A percentile compares a stretch with the other conserved stretches of the same genome.
Evolutionary conservation across 805 yeast species (phyloP).

Genomic region (Saccharomycopsis microspora): DNA sequence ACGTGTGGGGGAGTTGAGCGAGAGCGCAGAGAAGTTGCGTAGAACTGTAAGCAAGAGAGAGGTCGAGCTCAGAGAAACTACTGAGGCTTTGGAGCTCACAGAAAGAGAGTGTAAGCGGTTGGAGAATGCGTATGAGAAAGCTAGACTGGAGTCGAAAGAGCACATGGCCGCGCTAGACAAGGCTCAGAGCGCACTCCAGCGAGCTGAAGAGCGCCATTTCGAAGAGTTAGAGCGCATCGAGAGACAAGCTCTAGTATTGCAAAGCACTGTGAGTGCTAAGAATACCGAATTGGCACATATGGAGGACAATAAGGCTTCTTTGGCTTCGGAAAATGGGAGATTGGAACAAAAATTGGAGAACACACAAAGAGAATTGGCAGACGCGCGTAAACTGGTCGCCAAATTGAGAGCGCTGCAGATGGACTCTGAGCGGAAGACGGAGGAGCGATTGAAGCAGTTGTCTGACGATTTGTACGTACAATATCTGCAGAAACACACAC

Average conservation of each 20-base stretch:
- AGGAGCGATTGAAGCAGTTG: slow-evolving; percentile 44
- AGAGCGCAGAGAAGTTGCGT: slow-evolving; percentile 19
- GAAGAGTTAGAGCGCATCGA: slow-evolving; percentile 14
- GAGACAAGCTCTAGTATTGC: slow-evolving; percentile 6
- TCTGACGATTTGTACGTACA: slow-evolving; percentile 64
- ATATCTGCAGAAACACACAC: slow-evolving; percentile 68
- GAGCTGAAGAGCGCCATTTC: slow-evolving; percentile 6
- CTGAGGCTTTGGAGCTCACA: slow-evolving; percentile 6
- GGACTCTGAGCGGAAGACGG: slow-evolving; percentile 36
- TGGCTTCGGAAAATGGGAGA: slow-evolving; percentile 8
- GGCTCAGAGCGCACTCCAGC: slow-evolving; percentile 4
- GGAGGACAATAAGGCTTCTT: slow-evolving; percentile 16
- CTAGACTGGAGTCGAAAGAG: neutral
- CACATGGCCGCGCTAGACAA: slow-evolving; percentile 5
- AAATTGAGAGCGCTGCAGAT: slow-evolving; percentile 9
- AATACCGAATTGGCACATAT: slow-evolving; percentile 9
- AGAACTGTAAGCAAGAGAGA: slow-evolving; percentile 22
- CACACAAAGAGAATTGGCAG: slow-evolving; percentile 20
- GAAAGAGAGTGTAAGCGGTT: slow-evolving; percentile 8
- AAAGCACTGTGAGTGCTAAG: slow-evolving; percentile 11
- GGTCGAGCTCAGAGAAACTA: slow-evolving; percentile 20
- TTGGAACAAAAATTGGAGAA: slow-evolving; percentile 17
- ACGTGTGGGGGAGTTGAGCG: slow-evolving; percentile 3
- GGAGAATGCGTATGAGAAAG: slow-evolving; percentile 1
- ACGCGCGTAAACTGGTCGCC: slow-evolving; percentile 3